Evolutionary conservation across 352 stramenopile genomes (phyloP), one percentile per base, ranked within the genome.

Genomic region (Plasmopara viticola): DNA sequence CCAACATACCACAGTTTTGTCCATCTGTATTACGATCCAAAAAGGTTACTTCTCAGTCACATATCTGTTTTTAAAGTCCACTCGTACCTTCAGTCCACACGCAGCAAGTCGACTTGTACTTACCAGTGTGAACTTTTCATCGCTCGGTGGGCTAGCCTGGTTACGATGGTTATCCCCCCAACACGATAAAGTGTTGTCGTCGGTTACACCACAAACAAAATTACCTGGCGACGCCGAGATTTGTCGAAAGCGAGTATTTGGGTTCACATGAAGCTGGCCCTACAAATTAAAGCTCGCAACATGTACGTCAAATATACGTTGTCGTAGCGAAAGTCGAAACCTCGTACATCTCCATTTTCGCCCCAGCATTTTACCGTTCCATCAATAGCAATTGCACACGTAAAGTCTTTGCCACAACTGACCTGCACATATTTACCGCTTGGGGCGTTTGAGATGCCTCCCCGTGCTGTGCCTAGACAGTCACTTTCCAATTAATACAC

Each of bases 101-200:
- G 76, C 78, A 15, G 76, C 64, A 30, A 86, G 60, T 1, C 77
- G 66, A 56, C 76, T 86, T 2, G 76, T 84, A 56, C 75, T 89
- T 30, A 87, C 79, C 29, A 90, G 70, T 10, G 58, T 62, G 51
- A 83, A 90, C 42, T 81, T 72, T 46, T 66, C 60, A 41, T 67
- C 60, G 5, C 17, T 51, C 2, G 82, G 78, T 3, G 77, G 70
- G 5, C 54, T 54, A 13, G 66, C 63, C 63, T 94, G 78, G 6
- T 66, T 70, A 37, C 77, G 72, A 37, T 84, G 65, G 46, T 92
- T 87, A 50, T 87, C 77, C 8, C 82, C 84, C 84, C 84, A 92
- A 47, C 84, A 94, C 12, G 56, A 53, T 17, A 87, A 49, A 12
- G 61, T 60, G 28, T 84, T 70, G 33, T 74, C 56, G 7, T 66